phyloP scores from a whole-genome alignment of 2,329 filamentous ascomycete species.

The Coniosporium tulheliwenetii region DNA sequence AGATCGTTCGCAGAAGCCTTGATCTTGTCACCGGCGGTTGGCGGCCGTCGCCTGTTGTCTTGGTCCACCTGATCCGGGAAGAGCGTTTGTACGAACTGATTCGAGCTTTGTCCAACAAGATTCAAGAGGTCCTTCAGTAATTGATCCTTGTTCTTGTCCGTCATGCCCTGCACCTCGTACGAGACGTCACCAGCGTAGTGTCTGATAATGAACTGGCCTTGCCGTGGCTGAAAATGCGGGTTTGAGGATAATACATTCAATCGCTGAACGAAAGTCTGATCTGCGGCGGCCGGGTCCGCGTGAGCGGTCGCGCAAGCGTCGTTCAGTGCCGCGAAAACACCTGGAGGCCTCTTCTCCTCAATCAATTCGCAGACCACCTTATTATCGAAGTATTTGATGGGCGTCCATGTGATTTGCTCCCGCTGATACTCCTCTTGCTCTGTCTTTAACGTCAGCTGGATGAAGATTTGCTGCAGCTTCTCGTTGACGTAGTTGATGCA shows the following conservation, averaged over 20 bases:
- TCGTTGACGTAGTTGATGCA: constrained; percentile 99
- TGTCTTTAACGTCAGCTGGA: constrained; percentile 87
- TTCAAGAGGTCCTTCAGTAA: constrained; percentile 86
- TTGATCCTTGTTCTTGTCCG: constrained; percentile 98
- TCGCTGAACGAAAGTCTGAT: constrained; percentile 88
- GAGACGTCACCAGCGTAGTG: constrained; percentile 96
- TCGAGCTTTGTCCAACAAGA: constrained; percentile 68
- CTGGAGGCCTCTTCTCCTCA: constrained; percentile 76
- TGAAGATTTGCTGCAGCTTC: constrained; percentile 98
- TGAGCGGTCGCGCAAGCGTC: constrained; percentile 98
- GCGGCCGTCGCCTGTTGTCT: constrained; percentile 86
- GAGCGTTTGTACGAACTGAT: constrained; percentile 70
- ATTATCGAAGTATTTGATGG: constrained; percentile 99
- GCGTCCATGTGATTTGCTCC: constrained; percentile 96
- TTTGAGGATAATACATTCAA: constrained; percentile 78
- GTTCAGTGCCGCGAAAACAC: constrained; percentile 90
- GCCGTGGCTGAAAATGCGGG: constrained; percentile 76
- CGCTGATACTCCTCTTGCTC: constrained; percentile 95
- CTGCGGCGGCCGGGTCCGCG: constrained; percentile 83
- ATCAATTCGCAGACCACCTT: constrained; percentile 97
- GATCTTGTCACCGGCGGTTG: constrained; percentile 92
- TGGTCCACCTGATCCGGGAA: constrained; percentile 92
- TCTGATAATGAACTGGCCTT: constrained; percentile 96
- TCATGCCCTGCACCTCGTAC: constrained; percentile 92
- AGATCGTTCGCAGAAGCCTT: constrained; percentile 87